These are phyloP conservation scores for Trypanosoma boissoni DNA, from an alignment of 208 protist genomes.

Conservation along the genomic window DNA sequence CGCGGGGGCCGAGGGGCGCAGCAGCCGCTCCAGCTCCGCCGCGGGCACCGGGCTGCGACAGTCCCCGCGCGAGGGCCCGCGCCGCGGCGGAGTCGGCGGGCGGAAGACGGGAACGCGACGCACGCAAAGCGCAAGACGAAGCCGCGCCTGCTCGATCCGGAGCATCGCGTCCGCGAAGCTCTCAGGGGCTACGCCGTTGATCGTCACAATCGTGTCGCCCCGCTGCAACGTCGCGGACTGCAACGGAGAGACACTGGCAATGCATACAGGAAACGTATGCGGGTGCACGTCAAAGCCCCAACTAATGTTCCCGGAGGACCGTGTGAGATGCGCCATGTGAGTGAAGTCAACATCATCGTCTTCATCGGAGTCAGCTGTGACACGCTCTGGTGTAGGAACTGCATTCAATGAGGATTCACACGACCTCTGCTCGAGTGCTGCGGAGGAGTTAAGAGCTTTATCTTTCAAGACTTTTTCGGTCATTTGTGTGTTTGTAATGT, in stretches of 20 bases:
- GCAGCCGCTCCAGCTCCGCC: not conserved
- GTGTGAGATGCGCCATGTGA: conserved; percentile 8
- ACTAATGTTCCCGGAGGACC: not conserved
- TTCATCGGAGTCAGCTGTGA: too few relatives aligned
- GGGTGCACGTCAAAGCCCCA: conserved; percentile 20
- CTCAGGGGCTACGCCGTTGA: conserved; percentile 24
- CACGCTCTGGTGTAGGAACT: too few relatives aligned
- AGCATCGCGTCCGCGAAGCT: conserved; percentile 24
- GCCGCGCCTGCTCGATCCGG: conserved; percentile 13
- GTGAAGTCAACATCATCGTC: not conserved
- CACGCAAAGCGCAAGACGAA: conserved; percentile 19
- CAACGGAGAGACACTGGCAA: conserved; percentile 11
- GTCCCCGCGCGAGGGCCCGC: not conserved
- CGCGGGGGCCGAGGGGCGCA: too few relatives aligned
- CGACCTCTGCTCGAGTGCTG: too few relatives aligned
- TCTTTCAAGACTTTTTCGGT: too few relatives aligned
- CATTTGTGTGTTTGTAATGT: too few relatives aligned
- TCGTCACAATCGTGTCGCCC: conserved; percentile 31
- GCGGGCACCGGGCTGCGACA: too few relatives aligned
- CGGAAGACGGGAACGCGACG: not conserved
- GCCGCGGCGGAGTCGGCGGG: not conserved
- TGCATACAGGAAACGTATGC: conserved; percentile 12
- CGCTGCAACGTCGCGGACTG: conserved; percentile 5
- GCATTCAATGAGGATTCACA: too few relatives aligned
- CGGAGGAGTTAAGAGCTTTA: too few relatives aligned